These are phyloP conservation scores for Thelephora aurantiotincta DNA, from an alignment of 768 basidiomycete species.

Conservation along the genomic window DNA sequence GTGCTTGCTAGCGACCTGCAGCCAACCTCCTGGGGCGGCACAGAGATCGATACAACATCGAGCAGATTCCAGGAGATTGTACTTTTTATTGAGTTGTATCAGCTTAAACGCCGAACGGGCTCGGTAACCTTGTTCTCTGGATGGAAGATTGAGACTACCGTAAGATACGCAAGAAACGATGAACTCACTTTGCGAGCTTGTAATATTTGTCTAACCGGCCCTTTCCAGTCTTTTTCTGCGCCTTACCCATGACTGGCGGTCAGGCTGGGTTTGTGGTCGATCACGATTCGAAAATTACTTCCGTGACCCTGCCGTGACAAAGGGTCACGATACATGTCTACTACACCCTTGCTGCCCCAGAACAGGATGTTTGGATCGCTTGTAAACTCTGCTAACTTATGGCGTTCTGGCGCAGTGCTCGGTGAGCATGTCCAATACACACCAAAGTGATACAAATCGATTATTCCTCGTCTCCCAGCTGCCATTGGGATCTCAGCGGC, in stretches of 20 bases:
- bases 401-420: slow-evolving; percentile 15
- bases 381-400: slow-evolving; percentile 10
- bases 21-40: slow-evolving; percentile 97
- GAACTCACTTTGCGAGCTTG: slow-evolving; percentile 72
- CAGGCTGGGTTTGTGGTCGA: too few relatives aligned
- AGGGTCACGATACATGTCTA: slow-evolving; percentile 12
- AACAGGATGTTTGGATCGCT: neutral
- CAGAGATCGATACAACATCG: slow-evolving; percentile 95
- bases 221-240: slow-evolving; percentile 94
- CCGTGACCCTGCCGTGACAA: neutral
- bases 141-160: neutral
- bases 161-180: slow-evolving; percentile 4
- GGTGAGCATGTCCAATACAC: slow-evolving; percentile 9
- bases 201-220: slow-evolving; percentile 96
- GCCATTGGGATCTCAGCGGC: slow-evolving; percentile 41
- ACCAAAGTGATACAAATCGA: neutral
- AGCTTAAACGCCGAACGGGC: slow-evolving; percentile 99
- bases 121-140: slow-evolving; percentile 95
- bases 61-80: slow-evolving; percentile 76
- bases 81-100: slow-evolving; percentile 98
- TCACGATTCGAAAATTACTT: too few relatives aligned
- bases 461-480: slow-evolving; percentile 13
- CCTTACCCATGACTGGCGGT: slow-evolving; percentile 19
- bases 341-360: slow-evolving; percentile 15
- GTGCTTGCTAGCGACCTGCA: slow-evolving; percentile 95